Conservation (phyloP, 2,329 filamentous ascomycete species). For the Fusarium setosum region DNA sequence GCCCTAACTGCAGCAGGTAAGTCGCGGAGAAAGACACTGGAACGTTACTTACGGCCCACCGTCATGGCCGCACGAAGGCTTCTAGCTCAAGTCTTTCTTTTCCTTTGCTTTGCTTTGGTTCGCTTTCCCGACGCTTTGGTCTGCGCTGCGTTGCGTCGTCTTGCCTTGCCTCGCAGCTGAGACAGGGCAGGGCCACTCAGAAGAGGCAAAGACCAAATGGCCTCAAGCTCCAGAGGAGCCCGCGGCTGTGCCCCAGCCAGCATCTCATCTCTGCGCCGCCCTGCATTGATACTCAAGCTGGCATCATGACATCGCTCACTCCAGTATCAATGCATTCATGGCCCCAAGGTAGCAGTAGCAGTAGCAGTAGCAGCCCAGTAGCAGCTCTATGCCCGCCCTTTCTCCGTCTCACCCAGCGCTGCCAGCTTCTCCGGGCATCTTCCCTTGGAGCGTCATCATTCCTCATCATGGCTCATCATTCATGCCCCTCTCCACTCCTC, state of each 20-base stretch:
- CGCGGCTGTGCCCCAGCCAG: neutral
- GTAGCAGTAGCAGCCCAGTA: slow-evolving; percentile 19
- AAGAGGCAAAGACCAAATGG: neutral
- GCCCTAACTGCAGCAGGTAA: slow-evolving; percentile 18
- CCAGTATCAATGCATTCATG: neutral
- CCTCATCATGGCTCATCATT: neutral
- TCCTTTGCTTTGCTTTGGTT: slow-evolving; percentile 27
- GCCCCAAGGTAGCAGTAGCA: slow-evolving; percentile 25
- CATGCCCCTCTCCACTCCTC: neutral
- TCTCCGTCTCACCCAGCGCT: slow-evolving; percentile 15
- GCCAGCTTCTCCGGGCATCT: neutral
- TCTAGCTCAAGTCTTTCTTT: slow-evolving; percentile 13
- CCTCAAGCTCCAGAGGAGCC: neutral
- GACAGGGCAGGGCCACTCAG: slow-evolving; percentile 20
- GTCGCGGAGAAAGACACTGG: slow-evolving; percentile 23
- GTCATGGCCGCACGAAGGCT: slow-evolving; percentile 29
- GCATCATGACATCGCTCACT: slow-evolving; percentile 28
- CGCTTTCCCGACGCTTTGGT: slow-evolving; percentile 22
- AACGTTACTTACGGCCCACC: slow-evolving; percentile 39
- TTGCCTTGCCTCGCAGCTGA: slow-evolving; percentile 29
- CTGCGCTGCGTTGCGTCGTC: slow-evolving; percentile 16
- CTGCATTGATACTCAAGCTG: slow-evolving; percentile 7
- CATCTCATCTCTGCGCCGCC: slow-evolving; percentile 8
- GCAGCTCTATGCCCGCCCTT: slow-evolving; percentile 10
- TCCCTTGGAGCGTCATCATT: slow-evolving; percentile 2